Evolutionary conservation across 495 filamentous ascomycete species (phyloP).

Genomic region (Clavariopsis aquatica): DNA sequence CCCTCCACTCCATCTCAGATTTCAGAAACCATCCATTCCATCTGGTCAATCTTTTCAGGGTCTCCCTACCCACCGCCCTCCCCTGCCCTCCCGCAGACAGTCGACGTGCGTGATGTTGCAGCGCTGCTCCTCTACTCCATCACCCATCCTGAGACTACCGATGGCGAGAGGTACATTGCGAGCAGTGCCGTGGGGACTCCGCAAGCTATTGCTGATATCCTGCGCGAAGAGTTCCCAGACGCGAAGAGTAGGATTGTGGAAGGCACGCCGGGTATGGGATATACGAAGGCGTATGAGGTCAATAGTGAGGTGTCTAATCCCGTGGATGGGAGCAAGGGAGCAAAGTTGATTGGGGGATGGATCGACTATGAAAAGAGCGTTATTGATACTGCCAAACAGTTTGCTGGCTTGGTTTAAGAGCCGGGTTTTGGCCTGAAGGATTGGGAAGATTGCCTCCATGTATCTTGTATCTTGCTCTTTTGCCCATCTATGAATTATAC

Average conservation of each 20-base stretch:
- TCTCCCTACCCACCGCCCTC: not conserved
- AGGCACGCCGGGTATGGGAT: conserved; percentile 25
- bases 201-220: conserved; percentile 30
- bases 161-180: conserved; percentile 33
- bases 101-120: conserved; percentile 33
- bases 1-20: conserved; percentile 3
- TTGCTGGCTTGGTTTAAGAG: conserved; percentile 5
- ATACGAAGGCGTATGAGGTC: conserved; percentile 18
- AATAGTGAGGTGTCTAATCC: not conserved
- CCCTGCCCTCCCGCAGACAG: not conserved
- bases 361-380: conserved; percentile 29
- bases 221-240: conserved; percentile 26
- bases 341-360: conserved; percentile 28
- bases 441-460: not conserved
- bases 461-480: too few relatives aligned
- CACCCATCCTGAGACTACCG: conserved; percentile 17
- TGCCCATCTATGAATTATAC: too few relatives aligned
- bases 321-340: conserved; percentile 27
- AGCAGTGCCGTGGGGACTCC: not conserved
- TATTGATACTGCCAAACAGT: conserved; percentile 29
- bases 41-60: conserved; percentile 26
- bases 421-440: not conserved
- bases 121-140: conserved; percentile 16
- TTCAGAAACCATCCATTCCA: conserved; percentile 10
- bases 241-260: conserved; percentile 22